These are phyloP conservation scores for Boletus sp. DNA, from an alignment of 1,284 basidiomycete genomes.

Conservation along the genomic window DNA sequence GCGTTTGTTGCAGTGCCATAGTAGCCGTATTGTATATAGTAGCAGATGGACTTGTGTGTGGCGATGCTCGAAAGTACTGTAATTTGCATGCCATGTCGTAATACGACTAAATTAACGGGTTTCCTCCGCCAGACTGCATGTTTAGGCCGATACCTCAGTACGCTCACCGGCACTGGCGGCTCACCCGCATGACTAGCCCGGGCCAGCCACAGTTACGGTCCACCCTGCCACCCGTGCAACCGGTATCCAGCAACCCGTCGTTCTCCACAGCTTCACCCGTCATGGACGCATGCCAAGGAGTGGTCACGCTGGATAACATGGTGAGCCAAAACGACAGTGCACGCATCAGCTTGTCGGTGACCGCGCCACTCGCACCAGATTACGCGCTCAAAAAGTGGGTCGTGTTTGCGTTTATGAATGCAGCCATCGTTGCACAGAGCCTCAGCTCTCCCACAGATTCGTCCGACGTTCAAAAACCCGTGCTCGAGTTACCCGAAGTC, in stretches of 20 bases:
- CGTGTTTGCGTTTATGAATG: neutral
- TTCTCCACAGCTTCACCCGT: slow-evolving; percentile 3
- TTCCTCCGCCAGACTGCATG: too few relatives aligned
- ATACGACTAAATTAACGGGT: too few relatives aligned
- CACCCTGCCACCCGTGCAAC: neutral
- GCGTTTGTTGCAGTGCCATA: neutral
- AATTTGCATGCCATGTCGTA: slow-evolving; percentile 6
- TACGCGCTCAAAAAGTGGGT: slow-evolving; percentile 22
- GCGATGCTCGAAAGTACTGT: too few relatives aligned
- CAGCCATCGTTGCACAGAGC: too few relatives aligned
- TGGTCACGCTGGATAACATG: slow-evolving; percentile 18
- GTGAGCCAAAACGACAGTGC: slow-evolving; percentile 14
- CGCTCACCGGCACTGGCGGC: neutral
- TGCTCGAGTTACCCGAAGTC: slow-evolving; percentile 24
- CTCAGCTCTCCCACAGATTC: too few relatives aligned
- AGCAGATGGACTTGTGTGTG: too few relatives aligned
- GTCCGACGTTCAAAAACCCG: slow-evolving; percentile 16
- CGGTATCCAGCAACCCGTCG: neutral
- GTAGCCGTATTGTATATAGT: too few relatives aligned
- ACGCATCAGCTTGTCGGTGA: neutral
- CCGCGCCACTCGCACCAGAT: slow-evolving; percentile 9
- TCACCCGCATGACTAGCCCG: neutral
- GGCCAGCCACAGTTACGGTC: neutral
- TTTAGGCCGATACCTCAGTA: slow-evolving; percentile 1
- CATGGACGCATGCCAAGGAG: slow-evolving; percentile 7